Conservation (phyloP, 2,329 filamentous ascomycete genomes). For the Laburnicola sp. region DNA sequence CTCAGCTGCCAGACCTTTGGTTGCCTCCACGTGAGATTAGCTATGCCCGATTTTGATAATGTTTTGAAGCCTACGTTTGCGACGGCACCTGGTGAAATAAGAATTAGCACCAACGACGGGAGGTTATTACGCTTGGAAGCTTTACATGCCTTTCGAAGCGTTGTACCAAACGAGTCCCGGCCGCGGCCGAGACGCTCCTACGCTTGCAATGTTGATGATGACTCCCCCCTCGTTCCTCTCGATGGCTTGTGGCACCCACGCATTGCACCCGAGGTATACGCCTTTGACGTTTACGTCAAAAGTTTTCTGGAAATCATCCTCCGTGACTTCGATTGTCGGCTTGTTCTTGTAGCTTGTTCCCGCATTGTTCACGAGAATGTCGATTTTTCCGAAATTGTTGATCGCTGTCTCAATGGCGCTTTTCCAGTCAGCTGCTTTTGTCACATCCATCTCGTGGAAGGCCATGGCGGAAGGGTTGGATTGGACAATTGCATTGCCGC, state of each 20-base stretch:
- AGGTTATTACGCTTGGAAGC: no score
- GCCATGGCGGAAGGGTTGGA: constrained; percentile 43
- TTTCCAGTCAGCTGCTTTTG: constrained; percentile 56
- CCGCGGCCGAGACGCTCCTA: constrained; percentile 63
- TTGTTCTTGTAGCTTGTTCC: constrained; percentile 58
- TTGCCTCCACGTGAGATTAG: constrained; percentile 46
- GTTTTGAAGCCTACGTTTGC: constrained; percentile 24
- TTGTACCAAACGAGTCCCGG: constrained; percentile 48
- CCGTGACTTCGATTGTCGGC: constrained; percentile 65
- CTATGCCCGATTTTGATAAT: background rate
- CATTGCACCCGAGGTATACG: constrained; percentile 63
- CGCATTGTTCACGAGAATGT: constrained; percentile 65
- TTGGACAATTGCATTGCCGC: constrained; percentile 55
- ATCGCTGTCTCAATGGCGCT: constrained; percentile 57
- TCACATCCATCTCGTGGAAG: constrained; percentile 56
- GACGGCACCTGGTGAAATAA: constrained; percentile 18
- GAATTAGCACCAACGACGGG: no score
- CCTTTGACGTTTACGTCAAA: constrained; percentile 72
- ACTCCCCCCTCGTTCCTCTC: constrained; percentile 59
- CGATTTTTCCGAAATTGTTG: constrained; percentile 58
- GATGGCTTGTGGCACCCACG: constrained; percentile 64
- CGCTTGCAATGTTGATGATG: constrained; percentile 69
- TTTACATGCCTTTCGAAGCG: background rate
- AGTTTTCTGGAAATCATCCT: constrained; percentile 67
- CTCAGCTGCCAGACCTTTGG: constrained; percentile 70